phyloP scores from a whole-genome alignment of 306 rosid genomes.

The Medicago truncatula region MtrunA17r5.0-ANR NC_053043.1:39025001-39025500 shows the following conservation, averaged over 20 bases:
- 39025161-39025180: conserved; percentile 83
- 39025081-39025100: not conserved
- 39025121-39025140: not conserved
- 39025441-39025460: not conserved
- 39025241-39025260: conserved; percentile 55
- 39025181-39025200: conserved; percentile 77
- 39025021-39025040: not conserved
- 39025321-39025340: conserved; percentile 23
- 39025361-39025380: conserved; percentile 30
- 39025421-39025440: conserved; percentile 31
- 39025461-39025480: not conserved
- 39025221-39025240: conserved; percentile 70
- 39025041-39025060: not conserved
- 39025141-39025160: conserved; percentile 32
- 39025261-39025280: conserved; percentile 19
- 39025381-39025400: conserved; percentile 35
- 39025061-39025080: no score
- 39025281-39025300: conserved; percentile 60
- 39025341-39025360: conserved; percentile 25
- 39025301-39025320: conserved; percentile 30
- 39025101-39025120: not conserved
- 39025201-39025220: conserved; percentile 85
- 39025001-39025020: not conserved
- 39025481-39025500: not conserved
- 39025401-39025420: conserved; percentile 33